Conservation (phyloP, 495 filamentous ascomycete genomes). For the Pyrenula massariospora region DNA sequence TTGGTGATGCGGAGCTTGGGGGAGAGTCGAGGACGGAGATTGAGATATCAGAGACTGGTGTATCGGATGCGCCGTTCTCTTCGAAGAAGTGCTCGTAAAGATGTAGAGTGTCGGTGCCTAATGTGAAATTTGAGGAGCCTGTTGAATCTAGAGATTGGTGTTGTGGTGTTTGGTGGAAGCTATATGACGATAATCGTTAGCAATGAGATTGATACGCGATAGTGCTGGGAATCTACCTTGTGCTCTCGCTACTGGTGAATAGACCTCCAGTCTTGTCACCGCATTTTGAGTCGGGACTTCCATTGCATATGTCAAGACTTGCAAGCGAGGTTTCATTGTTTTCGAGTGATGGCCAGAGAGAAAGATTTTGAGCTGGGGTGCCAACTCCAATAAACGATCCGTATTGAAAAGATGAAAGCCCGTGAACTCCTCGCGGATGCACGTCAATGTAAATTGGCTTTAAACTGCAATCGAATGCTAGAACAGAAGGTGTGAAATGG, state of each 20-base stretch:
- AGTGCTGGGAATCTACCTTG: not conserved
- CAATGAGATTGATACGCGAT: not conserved
- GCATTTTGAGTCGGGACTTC: not conserved
- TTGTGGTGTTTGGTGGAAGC: not conserved
- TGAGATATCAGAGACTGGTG: not conserved
- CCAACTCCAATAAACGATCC: not conserved
- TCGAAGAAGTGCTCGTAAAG: not conserved
- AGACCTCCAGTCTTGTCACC: not conserved
- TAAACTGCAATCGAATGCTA: not conserved
- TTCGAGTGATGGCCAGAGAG: not conserved
- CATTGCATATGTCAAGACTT: not conserved
- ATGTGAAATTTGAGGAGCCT: not conserved
- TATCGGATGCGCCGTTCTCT: not conserved
- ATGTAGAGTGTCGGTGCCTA: not conserved
- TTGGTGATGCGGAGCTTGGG: not conserved
- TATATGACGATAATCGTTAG: not conserved
- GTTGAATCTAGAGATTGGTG: not conserved
- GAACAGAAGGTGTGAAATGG: not conserved
- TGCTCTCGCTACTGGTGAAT: not conserved
- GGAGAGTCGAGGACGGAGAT: not conserved
- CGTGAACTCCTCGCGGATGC: not conserved
- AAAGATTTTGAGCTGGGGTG: not conserved
- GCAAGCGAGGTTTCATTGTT: not conserved
- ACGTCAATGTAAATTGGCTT: not conserved
- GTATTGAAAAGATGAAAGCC: not conserved